These are phyloP conservation scores for Irpex lacteus DNA, from an alignment of 1,284 basidiomycete species.

Conservation along the genomic window DNA sequence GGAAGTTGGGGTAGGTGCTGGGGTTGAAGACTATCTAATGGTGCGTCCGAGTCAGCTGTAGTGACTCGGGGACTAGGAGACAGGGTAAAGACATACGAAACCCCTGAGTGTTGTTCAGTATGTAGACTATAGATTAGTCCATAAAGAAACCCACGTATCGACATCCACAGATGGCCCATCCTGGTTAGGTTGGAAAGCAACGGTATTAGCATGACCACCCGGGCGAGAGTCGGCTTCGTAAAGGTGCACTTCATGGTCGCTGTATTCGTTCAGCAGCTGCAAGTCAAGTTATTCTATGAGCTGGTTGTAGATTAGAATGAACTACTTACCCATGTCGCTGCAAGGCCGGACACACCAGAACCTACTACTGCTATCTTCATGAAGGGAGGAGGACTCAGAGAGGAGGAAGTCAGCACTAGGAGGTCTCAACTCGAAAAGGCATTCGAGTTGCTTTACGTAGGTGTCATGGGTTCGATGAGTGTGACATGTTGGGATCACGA, in stretches of 20 bases:
- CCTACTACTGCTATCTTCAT: conserved; percentile 81
- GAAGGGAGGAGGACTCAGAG: conserved; percentile 2
- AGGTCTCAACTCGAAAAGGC: background rate
- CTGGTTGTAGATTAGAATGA: background rate
- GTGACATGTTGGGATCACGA: too few relatives aligned
- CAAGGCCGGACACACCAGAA: conserved; percentile 76
- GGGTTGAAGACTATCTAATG: conserved; percentile 82
- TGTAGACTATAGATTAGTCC: background rate
- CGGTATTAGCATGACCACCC: conserved; percentile 82
- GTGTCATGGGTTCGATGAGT: too few relatives aligned
- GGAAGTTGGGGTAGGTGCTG: conserved; percentile 79
- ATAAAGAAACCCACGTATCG: conserved; percentile 57
- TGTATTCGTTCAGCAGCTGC: conserved; percentile 72
- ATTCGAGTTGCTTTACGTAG: too few relatives aligned
- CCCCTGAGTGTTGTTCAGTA: conserved; percentile 33
- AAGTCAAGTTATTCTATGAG: background rate
- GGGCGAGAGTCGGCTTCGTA: conserved; percentile 70
- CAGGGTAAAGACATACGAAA: conserved; percentile 48
- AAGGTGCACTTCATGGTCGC: conserved; percentile 76
- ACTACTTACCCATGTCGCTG: conserved; percentile 67
- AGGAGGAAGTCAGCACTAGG: background rate
- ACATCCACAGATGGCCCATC: conserved; percentile 42
- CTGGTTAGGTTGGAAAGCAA: conserved; percentile 41
- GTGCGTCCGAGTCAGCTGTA: too few relatives aligned
- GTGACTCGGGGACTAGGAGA: too few relatives aligned